Conservation (phyloP, 73 alveolate species). For the Loxodes magnus region DNA sequence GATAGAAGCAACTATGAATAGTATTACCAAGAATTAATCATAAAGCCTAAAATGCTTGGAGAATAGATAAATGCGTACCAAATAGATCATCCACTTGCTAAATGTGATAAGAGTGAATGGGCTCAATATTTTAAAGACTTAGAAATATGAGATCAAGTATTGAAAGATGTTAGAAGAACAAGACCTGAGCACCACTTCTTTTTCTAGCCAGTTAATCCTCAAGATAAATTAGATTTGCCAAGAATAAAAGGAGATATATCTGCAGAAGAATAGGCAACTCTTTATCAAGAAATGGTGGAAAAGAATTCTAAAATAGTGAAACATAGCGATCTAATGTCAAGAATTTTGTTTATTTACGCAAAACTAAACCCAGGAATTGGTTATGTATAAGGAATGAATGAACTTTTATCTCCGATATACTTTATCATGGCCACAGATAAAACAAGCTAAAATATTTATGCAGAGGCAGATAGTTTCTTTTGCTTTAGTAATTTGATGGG, state of each 20-base stretch:
- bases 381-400: slow-evolving; percentile 73
- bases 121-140: slow-evolving; percentile 47
- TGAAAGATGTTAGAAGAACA: slow-evolving; percentile 72
- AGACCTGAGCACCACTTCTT: slow-evolving; percentile 59
- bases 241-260: too few relatives aligned
- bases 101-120: slow-evolving; percentile 33
- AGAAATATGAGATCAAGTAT: slow-evolving; percentile 64
- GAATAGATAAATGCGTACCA: neutral
- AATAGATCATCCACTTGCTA: slow-evolving; percentile 47
- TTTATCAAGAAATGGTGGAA: too few relatives aligned
- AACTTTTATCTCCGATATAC: slow-evolving; percentile 61
- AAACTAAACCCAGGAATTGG: slow-evolving; percentile 61
- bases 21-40: slow-evolving; percentile 42
- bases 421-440: slow-evolving; percentile 47
- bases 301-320: slow-evolving; percentile 14
- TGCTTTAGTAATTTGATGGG: slow-evolving; percentile 59
- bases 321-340: slow-evolving; percentile 60
- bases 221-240: too few relatives aligned
- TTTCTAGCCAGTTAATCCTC: slow-evolving; percentile 41
- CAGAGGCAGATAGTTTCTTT: slow-evolving; percentile 66
- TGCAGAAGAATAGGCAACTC: too few relatives aligned
- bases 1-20: slow-evolving; percentile 26
- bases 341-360: slow-evolving; percentile 54
- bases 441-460: slow-evolving; percentile 14
- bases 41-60: slow-evolving; percentile 22